These are phyloP conservation scores for Ulvella scutata DNA, from an alignment of 139 green algal genomes.

Conservation along the genomic window DNA sequence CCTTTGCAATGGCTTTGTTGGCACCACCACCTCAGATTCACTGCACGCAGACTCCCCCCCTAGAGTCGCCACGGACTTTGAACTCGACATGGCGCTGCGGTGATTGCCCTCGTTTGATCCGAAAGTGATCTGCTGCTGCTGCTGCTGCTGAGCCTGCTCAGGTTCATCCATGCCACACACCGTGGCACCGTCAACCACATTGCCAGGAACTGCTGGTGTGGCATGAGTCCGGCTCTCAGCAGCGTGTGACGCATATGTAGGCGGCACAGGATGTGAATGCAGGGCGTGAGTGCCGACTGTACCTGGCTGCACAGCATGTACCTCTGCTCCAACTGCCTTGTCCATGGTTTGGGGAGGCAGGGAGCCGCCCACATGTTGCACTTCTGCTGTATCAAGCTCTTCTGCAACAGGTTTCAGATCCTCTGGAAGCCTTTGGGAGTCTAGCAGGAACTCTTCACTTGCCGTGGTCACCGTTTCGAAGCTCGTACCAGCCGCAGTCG, in stretches of 20 bases:
- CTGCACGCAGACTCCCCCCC: background rate
- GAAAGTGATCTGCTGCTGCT: constrained; percentile 11
- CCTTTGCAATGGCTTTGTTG: background rate
- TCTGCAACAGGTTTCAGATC: too few relatives aligned
- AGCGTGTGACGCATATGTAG: background rate
- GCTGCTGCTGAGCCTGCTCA: constrained; percentile 4
- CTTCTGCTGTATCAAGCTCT: too few relatives aligned
- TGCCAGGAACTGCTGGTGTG: background rate
- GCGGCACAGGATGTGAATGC: background rate
- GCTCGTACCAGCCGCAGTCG: too few relatives aligned
- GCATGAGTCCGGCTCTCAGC: too few relatives aligned
- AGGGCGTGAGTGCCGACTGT: background rate
- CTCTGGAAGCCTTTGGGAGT: too few relatives aligned
- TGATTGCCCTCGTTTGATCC: background rate
- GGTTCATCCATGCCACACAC: background rate
- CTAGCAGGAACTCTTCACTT: too few relatives aligned
- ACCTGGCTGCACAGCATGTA: constrained; percentile 2
- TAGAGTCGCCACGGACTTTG: background rate
- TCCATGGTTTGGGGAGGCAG: too few relatives aligned
- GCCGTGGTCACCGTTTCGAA: too few relatives aligned
- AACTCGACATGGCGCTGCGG: background rate
- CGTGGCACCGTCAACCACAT: constrained; percentile 6
- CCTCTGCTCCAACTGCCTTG: background rate
- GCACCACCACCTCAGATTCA: background rate
- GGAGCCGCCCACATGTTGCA: too few relatives aligned